These are phyloP conservation scores for Aspergillus spinulosporus DNA, from an alignment of 2,329 filamentous ascomycete species.

Conservation along the genomic window DNA sequence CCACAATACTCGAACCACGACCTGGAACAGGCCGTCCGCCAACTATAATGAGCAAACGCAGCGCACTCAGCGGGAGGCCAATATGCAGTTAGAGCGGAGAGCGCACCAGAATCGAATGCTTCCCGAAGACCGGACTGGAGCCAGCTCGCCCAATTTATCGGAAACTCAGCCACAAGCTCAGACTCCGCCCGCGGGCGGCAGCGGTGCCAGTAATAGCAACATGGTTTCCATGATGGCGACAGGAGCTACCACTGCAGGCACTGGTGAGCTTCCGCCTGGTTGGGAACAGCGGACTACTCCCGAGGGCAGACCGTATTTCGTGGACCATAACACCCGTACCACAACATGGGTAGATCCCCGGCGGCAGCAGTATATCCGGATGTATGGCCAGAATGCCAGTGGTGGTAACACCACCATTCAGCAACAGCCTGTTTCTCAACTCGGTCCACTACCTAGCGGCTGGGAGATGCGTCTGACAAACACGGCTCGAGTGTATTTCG, in stretches of 20 bases:
- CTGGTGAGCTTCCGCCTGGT: slow-evolving; percentile 88
- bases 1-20: slow-evolving; percentile 94
- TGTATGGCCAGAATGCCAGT: slow-evolving; percentile 86
- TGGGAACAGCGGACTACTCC: slow-evolving; percentile 97
- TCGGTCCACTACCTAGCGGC: slow-evolving; percentile 90
- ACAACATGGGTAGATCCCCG: slow-evolving; percentile 98
- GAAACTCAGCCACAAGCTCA: slow-evolving; percentile 48
- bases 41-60: slow-evolving; percentile 74
- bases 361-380: slow-evolving; percentile 95
- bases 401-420: slow-evolving; percentile 81
- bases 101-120: slow-evolving; percentile 94
- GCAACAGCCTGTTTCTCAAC: slow-evolving; percentile 94
- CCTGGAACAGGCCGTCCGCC: slow-evolving; percentile 87
- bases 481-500: slow-evolving; percentile 96
- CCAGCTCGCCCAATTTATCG: slow-evolving; percentile 79
- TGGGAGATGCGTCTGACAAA: slow-evolving; percentile 99
- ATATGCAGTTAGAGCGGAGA: slow-evolving; percentile 88
- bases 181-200: slow-evolving; percentile 48
- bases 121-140: slow-evolving; percentile 90
- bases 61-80: slow-evolving; percentile 78
- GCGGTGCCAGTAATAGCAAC: slow-evolving; percentile 47
- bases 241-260: slow-evolving; percentile 88
- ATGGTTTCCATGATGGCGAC: slow-evolving; percentile 89
- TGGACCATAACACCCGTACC: slow-evolving; percentile 96
- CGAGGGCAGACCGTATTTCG: slow-evolving; percentile 92